Evolutionary conservation across 163 green algal genomes (phyloP).

Genomic region (Prototheca cutis): DNA sequence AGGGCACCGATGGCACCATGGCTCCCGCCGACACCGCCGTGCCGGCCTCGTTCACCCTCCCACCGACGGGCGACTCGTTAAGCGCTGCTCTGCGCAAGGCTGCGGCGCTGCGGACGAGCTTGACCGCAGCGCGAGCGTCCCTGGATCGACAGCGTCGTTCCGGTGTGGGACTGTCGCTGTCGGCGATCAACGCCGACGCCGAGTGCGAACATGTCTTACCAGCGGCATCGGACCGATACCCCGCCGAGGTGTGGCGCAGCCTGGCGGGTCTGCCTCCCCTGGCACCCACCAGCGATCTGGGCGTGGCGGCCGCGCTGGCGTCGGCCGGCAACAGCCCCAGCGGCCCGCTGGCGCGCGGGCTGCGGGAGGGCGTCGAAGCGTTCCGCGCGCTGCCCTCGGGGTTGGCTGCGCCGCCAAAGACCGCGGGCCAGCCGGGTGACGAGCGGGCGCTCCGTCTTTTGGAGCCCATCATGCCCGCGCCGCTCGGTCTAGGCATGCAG

Average conservation of each 20-base stretch:
- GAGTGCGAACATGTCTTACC: not conserved
- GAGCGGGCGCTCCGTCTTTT: conserved; percentile 2
- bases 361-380: not conserved
- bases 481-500: conserved; percentile 9
- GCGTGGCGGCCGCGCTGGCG: conserved; percentile 15
- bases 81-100: not conserved
- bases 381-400: not conserved
- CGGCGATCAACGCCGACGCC: not conserved
- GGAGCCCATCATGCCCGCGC: conserved; percentile 15
- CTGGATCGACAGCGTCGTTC: not conserved
- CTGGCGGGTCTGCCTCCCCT: not conserved
- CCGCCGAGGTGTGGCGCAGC: not conserved
- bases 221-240: not conserved
- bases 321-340: conserved; percentile 20
- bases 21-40: too few relatives aligned
- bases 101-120: not conserved
- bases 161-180: too few relatives aligned
- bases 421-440: not conserved
- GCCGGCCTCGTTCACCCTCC: too few relatives aligned
- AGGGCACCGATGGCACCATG: too few relatives aligned
- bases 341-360: conserved; percentile 19
- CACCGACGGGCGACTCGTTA: not conserved
- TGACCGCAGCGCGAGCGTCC: not conserved
- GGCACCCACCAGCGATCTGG: conserved; percentile 3
- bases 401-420: not conserved